Percentiles rank a stretch among this genome's conserved stretches.
Conservation (phyloP, 2,329 filamentous ascomycete species). For the Colletotrichum tabaci region DNA sequence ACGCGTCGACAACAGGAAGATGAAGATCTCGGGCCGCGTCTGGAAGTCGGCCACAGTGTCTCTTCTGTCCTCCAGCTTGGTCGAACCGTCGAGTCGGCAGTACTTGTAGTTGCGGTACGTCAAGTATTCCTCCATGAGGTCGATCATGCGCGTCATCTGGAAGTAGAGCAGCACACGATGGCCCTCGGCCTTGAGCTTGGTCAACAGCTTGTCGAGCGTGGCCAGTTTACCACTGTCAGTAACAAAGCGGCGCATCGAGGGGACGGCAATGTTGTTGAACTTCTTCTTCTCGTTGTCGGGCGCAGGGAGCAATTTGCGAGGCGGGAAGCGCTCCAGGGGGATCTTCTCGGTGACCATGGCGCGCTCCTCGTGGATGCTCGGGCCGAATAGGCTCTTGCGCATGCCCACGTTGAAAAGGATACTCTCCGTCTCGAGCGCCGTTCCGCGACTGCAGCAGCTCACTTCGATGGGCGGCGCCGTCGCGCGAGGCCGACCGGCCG, state of each 20-base stretch:
- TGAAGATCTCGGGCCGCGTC: constrained; percentile 92
- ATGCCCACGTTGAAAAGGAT: constrained; percentile 84
- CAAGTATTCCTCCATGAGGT: constrained; percentile 98
- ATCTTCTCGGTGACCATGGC: constrained; percentile 82
- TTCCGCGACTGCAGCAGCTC: constrained; percentile 77
- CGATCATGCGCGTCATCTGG: constrained; percentile 99
- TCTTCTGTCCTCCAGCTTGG: constrained; percentile 95
- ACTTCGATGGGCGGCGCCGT: constrained; percentile 90
- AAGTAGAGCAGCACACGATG: constrained; percentile 98
- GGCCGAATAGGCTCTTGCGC: constrained; percentile 82
- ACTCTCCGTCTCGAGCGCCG: constrained; percentile 77
- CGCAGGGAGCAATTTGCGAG: constrained; percentile 77
- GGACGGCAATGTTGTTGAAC: constrained; percentile 92
- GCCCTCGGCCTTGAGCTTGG: constrained; percentile 89
- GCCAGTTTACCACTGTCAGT: constrained; percentile 98
- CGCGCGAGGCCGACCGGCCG: constrained; percentile 82
- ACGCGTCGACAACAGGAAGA: constrained; percentile 95
- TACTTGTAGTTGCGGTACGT: constrained; percentile 99
- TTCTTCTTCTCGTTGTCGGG: constrained; percentile 86
- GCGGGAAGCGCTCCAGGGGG: constrained; percentile 75
- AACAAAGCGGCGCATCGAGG: constrained; percentile 97
- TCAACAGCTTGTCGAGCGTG: constrained; percentile 88
- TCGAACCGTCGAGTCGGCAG: constrained; percentile 95
- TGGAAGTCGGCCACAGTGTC: constrained; percentile 99
- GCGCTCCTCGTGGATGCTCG: constrained; percentile 76